Evolutionary conservation across 2,329 filamentous ascomycete species (phyloP).

Genomic region (Trichophyton mentagrophytes): DNA sequence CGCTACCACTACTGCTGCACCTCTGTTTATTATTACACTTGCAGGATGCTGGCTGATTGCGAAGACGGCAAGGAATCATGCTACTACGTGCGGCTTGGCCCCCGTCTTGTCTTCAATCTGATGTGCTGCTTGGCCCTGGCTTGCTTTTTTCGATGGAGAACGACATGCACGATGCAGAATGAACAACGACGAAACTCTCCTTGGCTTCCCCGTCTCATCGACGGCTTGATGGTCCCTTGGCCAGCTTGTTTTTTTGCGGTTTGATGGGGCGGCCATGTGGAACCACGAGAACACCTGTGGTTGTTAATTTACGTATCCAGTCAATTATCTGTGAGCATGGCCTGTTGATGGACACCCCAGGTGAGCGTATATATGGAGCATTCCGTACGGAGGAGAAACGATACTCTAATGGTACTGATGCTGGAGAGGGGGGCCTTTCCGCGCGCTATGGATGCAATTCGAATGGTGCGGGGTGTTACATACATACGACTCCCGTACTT

Average conservation of each 20-base stretch:
- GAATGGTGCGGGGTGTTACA: neutral
- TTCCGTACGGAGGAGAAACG: too few relatives aligned
- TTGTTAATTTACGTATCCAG: neutral
- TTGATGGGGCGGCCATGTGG: neutral
- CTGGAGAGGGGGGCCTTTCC: too few relatives aligned
- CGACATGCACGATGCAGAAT: too few relatives aligned
- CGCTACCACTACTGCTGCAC: neutral
- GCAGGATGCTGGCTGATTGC: neutral
- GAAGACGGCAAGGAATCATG: neutral
- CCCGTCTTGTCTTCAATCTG: neutral
- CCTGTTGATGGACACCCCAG: too few relatives aligned
- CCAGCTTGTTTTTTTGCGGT: neutral
- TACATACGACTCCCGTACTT: neutral
- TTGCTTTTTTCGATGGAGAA: neutral
- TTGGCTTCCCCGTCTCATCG: neutral
- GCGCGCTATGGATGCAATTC: neutral
- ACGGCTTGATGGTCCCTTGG: neutral
- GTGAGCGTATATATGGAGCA: too few relatives aligned
- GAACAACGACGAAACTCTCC: neutral
- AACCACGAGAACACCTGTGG: neutral
- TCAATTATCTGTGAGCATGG: neutral
- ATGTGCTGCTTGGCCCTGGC: neutral
- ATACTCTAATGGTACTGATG: too few relatives aligned
- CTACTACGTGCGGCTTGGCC: neutral
- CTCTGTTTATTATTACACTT: neutral